Conservation (phyloP, 805 yeast species). For the Millerozyma miso region DNA sequence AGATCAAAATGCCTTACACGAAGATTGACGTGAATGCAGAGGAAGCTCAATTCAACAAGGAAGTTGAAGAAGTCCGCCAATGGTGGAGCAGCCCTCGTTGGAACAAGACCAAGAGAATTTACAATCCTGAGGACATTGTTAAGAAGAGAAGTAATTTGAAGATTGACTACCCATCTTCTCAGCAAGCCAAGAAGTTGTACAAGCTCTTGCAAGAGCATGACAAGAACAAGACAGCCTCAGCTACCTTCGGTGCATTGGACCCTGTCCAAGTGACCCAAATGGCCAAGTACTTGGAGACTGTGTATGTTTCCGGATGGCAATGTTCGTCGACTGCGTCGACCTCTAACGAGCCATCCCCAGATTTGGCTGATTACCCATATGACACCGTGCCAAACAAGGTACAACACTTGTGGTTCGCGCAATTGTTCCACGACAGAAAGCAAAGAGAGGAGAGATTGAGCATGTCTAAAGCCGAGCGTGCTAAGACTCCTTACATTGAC, state of each 20-base stretch:
- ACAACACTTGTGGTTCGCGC: conserved; percentile 95
- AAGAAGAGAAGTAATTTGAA: conserved; percentile 79
- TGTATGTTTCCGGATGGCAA: conserved; percentile 98
- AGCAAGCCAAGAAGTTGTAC: conserved; percentile 80
- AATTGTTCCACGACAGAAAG: conserved; percentile 94
- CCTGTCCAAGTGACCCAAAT: conserved; percentile 94
- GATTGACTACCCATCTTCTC: conserved; percentile 69
- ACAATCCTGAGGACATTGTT: conserved; percentile 85
- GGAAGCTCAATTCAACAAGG: conserved; percentile 59
- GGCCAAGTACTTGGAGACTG: conserved; percentile 91
- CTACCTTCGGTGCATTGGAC: conserved; percentile 94
- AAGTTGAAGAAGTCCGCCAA: conserved; percentile 66
- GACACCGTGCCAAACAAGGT: conserved; percentile 99
- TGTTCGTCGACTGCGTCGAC: conserved; percentile 97
- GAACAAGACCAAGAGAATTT: conserved; percentile 81
- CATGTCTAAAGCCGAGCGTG: conserved; percentile 59
- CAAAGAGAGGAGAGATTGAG: conserved; percentile 81
- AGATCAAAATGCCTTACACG: conserved; percentile 46
- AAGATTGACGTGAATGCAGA: conserved; percentile 57
- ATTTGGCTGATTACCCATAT: conserved; percentile 97
- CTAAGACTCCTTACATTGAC: conserved; percentile 71
- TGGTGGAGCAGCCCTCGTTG: conserved; percentile 98
- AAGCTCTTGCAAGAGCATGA: conserved; percentile 68
- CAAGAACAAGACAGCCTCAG: conserved; percentile 66
- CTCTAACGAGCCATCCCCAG: conserved; percentile 97